A percentile compares a stretch with the other conserved stretches of the same genome.
Conservation (phyloP, 2,329 filamentous ascomycete species). For the Polytolypa hystricis region DNA sequence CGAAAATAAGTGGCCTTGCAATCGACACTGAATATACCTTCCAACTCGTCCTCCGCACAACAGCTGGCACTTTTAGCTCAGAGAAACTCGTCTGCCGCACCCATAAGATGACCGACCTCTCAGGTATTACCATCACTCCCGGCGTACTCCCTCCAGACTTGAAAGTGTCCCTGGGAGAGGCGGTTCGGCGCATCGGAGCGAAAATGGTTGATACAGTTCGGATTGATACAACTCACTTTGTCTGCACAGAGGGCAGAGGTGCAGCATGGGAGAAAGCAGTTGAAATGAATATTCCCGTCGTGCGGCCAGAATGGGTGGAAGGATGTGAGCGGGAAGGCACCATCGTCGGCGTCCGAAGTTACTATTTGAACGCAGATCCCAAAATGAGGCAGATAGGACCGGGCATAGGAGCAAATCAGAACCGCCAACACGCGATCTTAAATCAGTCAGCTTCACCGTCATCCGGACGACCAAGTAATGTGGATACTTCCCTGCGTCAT, state of each 20-base stretch:
- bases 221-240: constrained; percentile 97
- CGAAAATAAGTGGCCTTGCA: constrained; percentile 93
- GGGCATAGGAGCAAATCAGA: constrained; percentile 14
- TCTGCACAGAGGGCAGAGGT: constrained; percentile 86
- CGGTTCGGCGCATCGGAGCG: constrained; percentile 80
- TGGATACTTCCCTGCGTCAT: constrained; percentile 1
- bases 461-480: background rate
- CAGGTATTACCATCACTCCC: constrained; percentile 86
- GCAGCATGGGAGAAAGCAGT: constrained; percentile 90
- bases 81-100: constrained; percentile 79
- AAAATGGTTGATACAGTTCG: constrained; percentile 82
- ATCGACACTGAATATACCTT: constrained; percentile 95
- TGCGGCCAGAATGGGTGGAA: constrained; percentile 92
- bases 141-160: constrained; percentile 67
- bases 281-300: constrained; percentile 95
- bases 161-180: constrained; percentile 60
- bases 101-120: constrained; percentile 97
- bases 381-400: constrained; percentile 43
- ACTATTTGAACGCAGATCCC: constrained; percentile 82
- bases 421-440: constrained; percentile 8
- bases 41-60: constrained; percentile 82
- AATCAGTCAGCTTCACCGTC: constrained; percentile 3
- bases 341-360: constrained; percentile 87
- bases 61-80: constrained; percentile 73
- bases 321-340: constrained; percentile 89